Percentiles rank a stretch among this genome's conserved stretches.
phyloP scores from a whole-genome alignment of 192 early-diverging fungal genomes.

The Backusella sp. region DNA sequence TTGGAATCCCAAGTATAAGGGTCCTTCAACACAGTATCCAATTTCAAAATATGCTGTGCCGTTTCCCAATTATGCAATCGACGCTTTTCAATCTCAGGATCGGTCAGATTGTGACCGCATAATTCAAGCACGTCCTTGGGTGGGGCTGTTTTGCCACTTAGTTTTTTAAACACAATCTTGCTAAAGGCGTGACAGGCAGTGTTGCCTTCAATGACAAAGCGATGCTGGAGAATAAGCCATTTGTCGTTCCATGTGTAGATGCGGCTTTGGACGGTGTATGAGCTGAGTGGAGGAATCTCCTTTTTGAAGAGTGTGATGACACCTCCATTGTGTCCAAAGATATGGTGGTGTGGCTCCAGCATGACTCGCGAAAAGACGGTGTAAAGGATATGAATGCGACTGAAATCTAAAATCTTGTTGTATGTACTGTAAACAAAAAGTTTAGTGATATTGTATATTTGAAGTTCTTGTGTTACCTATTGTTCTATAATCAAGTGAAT shows the following conservation, averaged over 20 bases:
- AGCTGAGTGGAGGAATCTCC: conserved; percentile 45
- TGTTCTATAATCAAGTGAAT: conserved; percentile 13
- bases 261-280: conserved; percentile 46
- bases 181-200: conserved; percentile 25
- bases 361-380: conserved; percentile 22
- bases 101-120: conserved; percentile 26
- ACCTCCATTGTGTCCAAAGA: conserved; percentile 37
- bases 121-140: conserved; percentile 19
- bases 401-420: conserved; percentile 53
- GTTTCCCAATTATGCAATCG: conserved; percentile 13
- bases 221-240: conserved; percentile 47
- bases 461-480: conserved; percentile 16
- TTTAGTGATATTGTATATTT: neutral
- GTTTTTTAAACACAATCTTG: conserved; percentile 31
- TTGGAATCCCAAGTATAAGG: conserved; percentile 12
- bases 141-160: conserved; percentile 20
- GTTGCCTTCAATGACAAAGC: conserved; percentile 22
- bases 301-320: conserved; percentile 48
- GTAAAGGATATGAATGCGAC: conserved; percentile 39
- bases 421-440: conserved; percentile 32
- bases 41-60: conserved; percentile 2
- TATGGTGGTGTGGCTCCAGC: conserved; percentile 24
- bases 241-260: conserved; percentile 53
- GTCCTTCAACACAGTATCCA: conserved; percentile 2
- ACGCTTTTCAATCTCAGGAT: conserved; percentile 11